Evolutionary conservation across 768 basidiomycete genomes (phyloP).

Genomic region (Gautieria morchelliformis): DNA sequence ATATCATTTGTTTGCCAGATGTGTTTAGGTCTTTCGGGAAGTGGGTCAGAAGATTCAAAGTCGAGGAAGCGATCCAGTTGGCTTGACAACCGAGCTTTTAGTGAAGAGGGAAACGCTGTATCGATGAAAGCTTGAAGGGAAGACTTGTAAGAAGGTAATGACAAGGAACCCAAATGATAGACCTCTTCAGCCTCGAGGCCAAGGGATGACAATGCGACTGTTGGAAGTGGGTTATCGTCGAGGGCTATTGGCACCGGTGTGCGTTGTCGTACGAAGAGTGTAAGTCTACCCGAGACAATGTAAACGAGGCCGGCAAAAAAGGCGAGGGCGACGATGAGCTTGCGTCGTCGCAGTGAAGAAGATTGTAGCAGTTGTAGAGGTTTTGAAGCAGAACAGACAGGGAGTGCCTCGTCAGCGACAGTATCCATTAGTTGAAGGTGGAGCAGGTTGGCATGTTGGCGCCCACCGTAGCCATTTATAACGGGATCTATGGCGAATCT

Average conservation of each 20-base stretch:
- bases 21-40: background rate
- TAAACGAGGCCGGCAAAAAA: background rate
- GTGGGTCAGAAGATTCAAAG: background rate
- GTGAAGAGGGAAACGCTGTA: constrained; percentile 19
- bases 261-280: background rate
- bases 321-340: background rate
- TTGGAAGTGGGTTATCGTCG: background rate
- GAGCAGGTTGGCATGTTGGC: too few relatives aligned
- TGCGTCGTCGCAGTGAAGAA: background rate
- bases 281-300: background rate
- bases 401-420: too few relatives aligned
- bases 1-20: constrained; percentile 9
- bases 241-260: background rate
- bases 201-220: background rate
- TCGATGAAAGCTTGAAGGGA: background rate
- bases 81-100: constrained; percentile 22
- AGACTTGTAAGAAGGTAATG: background rate
- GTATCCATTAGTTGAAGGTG: too few relatives aligned
- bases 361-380: background rate
- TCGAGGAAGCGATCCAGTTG: background rate
- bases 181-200: constrained; percentile 2
- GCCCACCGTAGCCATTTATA: too few relatives aligned
- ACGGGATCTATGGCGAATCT: too few relatives aligned
- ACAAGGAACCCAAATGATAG: constrained; percentile 6
- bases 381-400: too few relatives aligned